Percentiles rank a stretch among this genome's conserved stretches.
Evolutionary conservation across 441 rosid species (phyloP).

Genomic region (Pelargonium australe): DNA sequence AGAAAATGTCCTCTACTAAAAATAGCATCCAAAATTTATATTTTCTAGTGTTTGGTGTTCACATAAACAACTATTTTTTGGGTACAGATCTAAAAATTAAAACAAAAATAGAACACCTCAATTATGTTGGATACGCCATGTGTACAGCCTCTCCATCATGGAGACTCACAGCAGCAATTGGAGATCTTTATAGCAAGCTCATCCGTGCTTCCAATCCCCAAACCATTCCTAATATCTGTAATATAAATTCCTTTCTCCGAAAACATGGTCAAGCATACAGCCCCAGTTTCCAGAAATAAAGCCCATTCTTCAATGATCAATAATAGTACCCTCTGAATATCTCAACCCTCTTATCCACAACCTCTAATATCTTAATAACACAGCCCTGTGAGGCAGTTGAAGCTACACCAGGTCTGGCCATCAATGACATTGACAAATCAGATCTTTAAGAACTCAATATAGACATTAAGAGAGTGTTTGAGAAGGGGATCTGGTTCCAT

Average conservation of each 20-base stretch:
- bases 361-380: background rate
- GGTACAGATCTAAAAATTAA: too few relatives aligned
- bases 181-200: background rate
- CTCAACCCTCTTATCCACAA: background rate
- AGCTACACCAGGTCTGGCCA: background rate
- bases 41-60: too few relatives aligned
- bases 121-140: background rate
- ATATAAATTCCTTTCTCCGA: background rate
- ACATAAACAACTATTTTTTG: too few relatives aligned
- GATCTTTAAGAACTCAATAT: background rate
- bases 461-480: background rate
- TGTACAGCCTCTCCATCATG: background rate
- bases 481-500: background rate
- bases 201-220: background rate
- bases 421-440: background rate
- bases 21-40: too few relatives aligned
- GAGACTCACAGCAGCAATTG: background rate
- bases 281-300: background rate
- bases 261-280: constrained; percentile 2
- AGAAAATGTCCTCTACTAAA: too few relatives aligned
- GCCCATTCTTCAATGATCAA: background rate
- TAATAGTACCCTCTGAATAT: background rate
- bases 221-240: background rate
- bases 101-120: too few relatives aligned
- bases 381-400: background rate